Conservation (phyloP, 495 filamentous ascomycete species). For the Aspergillus taichungensis region DNA sequence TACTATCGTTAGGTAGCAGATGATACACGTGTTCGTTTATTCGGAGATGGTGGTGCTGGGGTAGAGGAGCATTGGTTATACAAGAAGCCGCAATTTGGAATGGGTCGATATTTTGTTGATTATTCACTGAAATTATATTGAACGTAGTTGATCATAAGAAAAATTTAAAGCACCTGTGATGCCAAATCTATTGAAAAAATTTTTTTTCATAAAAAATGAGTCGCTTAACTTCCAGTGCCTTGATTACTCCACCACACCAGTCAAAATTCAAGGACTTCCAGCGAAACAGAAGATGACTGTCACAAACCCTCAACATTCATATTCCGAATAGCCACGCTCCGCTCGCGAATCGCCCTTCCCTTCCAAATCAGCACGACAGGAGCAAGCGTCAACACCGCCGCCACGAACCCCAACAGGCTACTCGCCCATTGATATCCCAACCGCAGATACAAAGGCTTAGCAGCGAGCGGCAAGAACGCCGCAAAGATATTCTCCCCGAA, state of each 20-base stretch:
- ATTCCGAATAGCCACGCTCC: conserved; percentile 7
- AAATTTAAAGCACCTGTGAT: no score
- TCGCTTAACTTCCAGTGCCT: no score
- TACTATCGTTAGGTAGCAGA: background rate
- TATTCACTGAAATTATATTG: no score
- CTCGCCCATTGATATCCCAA: conserved; percentile 39
- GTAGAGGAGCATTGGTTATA: no score
- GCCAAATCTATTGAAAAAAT: no score
- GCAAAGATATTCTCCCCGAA: conserved; percentile 31
- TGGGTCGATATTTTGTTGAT: no score
- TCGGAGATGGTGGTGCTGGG: no score
- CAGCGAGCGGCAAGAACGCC: conserved; percentile 32
- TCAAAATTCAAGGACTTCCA: no score
- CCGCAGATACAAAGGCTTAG: conserved; percentile 31
- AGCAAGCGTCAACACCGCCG: conserved; percentile 21
- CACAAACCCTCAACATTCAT: background rate
- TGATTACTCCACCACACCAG: background rate
- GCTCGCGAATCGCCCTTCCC: conserved; percentile 19
- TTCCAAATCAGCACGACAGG: conserved; percentile 24
- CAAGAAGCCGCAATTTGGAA: no score
- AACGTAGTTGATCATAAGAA: no score
- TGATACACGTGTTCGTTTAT: background rate
- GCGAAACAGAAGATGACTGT: background rate
- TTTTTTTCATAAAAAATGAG: no score
- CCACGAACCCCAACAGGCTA: conserved; percentile 30